Evolutionary conservation across 495 filamentous ascomycete species (phyloP), one percentile per base, ranked within the genome.

Genomic region (Cercophora samala): DNA sequence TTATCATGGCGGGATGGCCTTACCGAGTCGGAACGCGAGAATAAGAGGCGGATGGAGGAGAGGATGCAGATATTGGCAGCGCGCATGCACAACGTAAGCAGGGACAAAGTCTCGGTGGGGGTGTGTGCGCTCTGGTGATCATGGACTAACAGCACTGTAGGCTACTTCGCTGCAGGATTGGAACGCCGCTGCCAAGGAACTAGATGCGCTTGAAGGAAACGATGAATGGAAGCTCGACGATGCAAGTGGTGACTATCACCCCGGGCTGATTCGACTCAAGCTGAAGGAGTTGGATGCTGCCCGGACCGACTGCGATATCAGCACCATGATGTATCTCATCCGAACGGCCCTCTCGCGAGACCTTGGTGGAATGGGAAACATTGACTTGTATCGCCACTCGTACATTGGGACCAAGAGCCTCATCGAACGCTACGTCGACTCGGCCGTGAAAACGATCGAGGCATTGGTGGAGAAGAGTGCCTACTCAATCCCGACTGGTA

Each of bases 351-450:
- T 97, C 63, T 91, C 89, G 37, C 89, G 93, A 32, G 87, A 92
- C 69, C 73, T 97, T 42, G 94, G 92, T 13, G 90, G 88, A 67
- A 97, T 97, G 90, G 91, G 89, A 61, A 90, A 93, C 75, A 82
- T 89, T 11, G 84, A 87, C 56, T 85, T 97, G 6, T 97, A 97
- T 78, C 88, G 87, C 63, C 91, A 96, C 72, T 90, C 90, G 1
- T 89, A 95, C 73, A 85, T 90, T 32, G 93, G 94, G 3, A 97
- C 94, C 1, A 97, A 97, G 76, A 79, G 83, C 37, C 77, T 97
- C 58, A 91, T 97, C 66, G 93, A 97, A 76, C 81, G 83, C 18
- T 97, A 97, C 71, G 94, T 96, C 64, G 86, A 89, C 52, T 89
- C 92, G 0, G 88, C 91, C 15, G 71, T 92, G 11, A 83, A 85